Evolutionary conservation across 2,329 filamentous ascomycete species (phyloP), one percentile per base, ranked within the genome.

Genomic region (Akanthomyces dipterigenus): DNA sequence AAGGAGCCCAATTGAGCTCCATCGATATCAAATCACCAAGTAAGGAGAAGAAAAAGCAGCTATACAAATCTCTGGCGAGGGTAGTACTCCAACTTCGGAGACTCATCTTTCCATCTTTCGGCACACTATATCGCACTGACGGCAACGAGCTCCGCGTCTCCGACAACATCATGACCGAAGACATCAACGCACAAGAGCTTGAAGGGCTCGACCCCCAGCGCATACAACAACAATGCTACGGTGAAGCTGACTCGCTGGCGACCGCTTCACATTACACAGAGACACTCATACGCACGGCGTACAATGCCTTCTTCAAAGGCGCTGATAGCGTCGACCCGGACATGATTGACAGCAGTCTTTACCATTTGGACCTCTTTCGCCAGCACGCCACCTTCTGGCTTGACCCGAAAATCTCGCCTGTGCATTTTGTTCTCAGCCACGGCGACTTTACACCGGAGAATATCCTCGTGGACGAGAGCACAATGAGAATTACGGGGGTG

Each of bases 151-250:
- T 64, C 36, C 36, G 62, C 11, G 63, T 67, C 18, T 14, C 31
- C 28, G 61, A 64, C 34, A 49, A 49, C 36, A 63, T 59, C 3
- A 31, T 46, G 14, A 64, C 64, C n/a, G 60, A 65, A 22, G 65
- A 67, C 55, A 63, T 68, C 24, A 70, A 71, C 62, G 55, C 61
- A 46, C 67, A 70, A 59, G 67, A 67, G 60, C 61, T 70, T 18
- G 64, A 68, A 40, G 68, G 67, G 18, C 60, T 68, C 11, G 58
- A 63, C n/a, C 66, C 67, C 11, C 65, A 62, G 2, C 43, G 55
- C 11, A 61, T 68, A 24, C 64, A 65, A 22, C 46, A 28, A 18
- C 45, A 55, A 4, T 67, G 63, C 48, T 64, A 61, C 49, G 55
- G 43, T 11, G 38, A 50, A 6, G 8, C 45, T 20, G 61, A 54